phyloP scores from a whole-genome alignment of 1,139 yeast genomes.

The Saccharomyces hybrid region DNA sequence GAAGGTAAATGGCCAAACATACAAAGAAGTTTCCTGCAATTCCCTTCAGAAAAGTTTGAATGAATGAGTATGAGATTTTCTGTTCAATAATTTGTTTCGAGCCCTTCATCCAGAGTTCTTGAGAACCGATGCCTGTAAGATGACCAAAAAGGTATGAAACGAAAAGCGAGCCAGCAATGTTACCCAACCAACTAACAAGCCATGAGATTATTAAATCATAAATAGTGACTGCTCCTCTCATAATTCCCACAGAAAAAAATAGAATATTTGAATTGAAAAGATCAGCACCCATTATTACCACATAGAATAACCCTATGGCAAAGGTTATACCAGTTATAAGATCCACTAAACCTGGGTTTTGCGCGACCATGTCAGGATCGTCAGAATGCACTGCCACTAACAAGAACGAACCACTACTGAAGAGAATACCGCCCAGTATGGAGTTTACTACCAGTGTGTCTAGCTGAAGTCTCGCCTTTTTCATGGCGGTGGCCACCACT shows the following conservation, averaged over 20 bases:
- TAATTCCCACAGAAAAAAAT: constrained; percentile 58
- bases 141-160: constrained; percentile 57
- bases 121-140: constrained; percentile 42
- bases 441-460: constrained; percentile 55
- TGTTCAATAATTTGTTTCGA: constrained; percentile 41
- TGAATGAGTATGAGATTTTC: constrained; percentile 45
- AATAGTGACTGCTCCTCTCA: constrained; percentile 60
- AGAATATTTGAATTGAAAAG: constrained; percentile 64
- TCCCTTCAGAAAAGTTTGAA: constrained; percentile 54
- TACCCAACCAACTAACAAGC: constrained; percentile 61
- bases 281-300: constrained; percentile 66
- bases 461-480: constrained; percentile 58
- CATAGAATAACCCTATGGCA: constrained; percentile 66
- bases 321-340: constrained; percentile 50
- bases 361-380: constrained; percentile 36
- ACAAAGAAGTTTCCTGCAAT: constrained; percentile 74
- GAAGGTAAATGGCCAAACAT: constrained; percentile 64
- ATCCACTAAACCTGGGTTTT: constrained; percentile 48
- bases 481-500: constrained; percentile 76
- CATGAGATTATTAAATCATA: constrained; percentile 59
- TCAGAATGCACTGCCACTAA: constrained; percentile 50
- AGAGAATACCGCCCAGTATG: constrained; percentile 60
- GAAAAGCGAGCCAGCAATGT: constrained; percentile 55
- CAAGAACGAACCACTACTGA: constrained; percentile 69
- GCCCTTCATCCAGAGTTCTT: constrained; percentile 39